Conservation (phyloP, 192 early-diverging fungal species). For the Pilobolus umbonatus region DNA sequence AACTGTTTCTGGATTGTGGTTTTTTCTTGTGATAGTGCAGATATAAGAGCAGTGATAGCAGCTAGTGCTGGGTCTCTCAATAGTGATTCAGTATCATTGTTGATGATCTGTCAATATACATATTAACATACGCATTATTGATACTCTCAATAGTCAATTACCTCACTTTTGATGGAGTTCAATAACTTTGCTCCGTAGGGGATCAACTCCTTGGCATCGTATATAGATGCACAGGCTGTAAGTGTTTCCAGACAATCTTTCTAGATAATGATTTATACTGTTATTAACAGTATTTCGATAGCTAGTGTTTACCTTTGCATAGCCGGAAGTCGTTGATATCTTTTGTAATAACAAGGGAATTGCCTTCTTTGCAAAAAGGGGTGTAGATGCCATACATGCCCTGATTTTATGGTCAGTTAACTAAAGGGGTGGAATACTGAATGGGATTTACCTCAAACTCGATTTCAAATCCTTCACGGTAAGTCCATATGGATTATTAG, state of each 20-base stretch:
- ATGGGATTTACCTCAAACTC: conserved; percentile 64
- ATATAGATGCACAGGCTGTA: conserved; percentile 69
- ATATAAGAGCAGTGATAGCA: conserved; percentile 54
- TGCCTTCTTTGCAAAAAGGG: conserved; percentile 73
- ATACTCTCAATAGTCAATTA: background rate
- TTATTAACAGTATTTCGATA: background rate
- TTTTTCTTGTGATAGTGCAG: conserved; percentile 34
- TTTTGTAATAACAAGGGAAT: conserved; percentile 90
- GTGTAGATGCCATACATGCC: conserved; percentile 74
- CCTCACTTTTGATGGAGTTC: conserved; percentile 67
- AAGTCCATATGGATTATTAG: conserved; percentile 92
- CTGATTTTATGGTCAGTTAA: conserved; percentile 19
- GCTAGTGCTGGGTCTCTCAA: conserved; percentile 65
- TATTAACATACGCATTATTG: background rate
- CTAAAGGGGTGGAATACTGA: too few species aligned
- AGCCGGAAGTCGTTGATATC: conserved; percentile 72
- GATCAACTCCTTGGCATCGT: conserved; percentile 59
- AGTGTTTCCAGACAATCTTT: conserved; percentile 90
- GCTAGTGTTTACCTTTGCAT: conserved; percentile 67
- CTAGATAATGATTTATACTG: conserved; percentile 32
- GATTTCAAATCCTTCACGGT: conserved; percentile 88
- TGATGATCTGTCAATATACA: background rate
- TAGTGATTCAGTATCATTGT: conserved; percentile 55
- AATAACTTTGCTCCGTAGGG: conserved; percentile 69
- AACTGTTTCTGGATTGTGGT: conserved; percentile 20